These are phyloP conservation scores for Dryas drummondii DNA, from an alignment of 306 rosid genomes.

Conservation along the genomic window DNA sequence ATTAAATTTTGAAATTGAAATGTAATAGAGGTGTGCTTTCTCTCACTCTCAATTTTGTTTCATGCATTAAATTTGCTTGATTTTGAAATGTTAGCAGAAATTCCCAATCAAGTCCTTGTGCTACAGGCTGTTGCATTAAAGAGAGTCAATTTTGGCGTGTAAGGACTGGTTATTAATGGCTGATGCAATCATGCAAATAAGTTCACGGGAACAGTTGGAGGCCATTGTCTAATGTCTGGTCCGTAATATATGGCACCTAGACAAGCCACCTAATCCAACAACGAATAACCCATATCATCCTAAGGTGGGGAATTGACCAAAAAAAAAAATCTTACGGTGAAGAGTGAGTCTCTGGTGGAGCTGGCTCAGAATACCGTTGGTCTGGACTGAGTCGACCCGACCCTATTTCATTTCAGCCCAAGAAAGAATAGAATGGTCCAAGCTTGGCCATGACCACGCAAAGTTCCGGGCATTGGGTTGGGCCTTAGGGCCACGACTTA, in stretches of 20 bases:
- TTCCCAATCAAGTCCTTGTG: slow-evolving; percentile 19
- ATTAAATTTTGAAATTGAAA: background rate
- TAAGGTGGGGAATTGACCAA: no score
- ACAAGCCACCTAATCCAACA: slow-evolving; percentile 41
- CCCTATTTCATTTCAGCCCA: no score
- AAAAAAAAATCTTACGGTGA: no score
- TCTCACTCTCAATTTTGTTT: background rate
- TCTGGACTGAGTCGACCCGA: no score
- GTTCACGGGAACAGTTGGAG: slow-evolving; percentile 53
- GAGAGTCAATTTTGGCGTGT: slow-evolving; percentile 19
- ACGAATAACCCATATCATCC: no score
- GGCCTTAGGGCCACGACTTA: no score
- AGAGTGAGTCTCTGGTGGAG: no score
- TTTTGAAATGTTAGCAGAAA: slow-evolving; percentile 25
- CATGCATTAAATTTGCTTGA: background rate
- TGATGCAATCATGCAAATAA: slow-evolving; percentile 36
- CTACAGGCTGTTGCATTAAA: slow-evolving; percentile 41
- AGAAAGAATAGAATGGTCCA: no score
- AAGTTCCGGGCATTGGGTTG: no score
- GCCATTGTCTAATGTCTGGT: slow-evolving; percentile 43
- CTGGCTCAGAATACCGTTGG: no score
- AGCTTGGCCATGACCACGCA: no score
- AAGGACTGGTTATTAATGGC: slow-evolving; percentile 45
- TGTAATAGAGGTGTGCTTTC: background rate
- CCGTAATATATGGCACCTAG: slow-evolving; percentile 32